phyloP scores from a whole-genome alignment of 106 monocot genomes.

The Alisma plantagoaquatica region DNA sequence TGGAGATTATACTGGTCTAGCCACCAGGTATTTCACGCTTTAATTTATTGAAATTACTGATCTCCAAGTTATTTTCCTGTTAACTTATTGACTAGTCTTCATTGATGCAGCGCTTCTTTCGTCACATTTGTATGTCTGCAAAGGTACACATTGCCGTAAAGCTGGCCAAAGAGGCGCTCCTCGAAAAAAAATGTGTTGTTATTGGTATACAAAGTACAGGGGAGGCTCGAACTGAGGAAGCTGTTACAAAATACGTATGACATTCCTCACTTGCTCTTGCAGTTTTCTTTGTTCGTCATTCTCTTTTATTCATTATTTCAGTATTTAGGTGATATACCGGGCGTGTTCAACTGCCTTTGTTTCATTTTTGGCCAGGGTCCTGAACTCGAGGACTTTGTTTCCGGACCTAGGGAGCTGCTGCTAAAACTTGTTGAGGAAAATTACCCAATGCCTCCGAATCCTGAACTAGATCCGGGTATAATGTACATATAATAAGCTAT shows the following conservation, averaged over 20 bases:
- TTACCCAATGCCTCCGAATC: conserved; percentile 87
- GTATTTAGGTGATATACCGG: no score
- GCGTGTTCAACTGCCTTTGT: no score
- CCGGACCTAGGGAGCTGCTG: conserved; percentile 84
- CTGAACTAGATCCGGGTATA: conserved; percentile 41
- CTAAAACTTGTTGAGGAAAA: conserved; percentile 93
- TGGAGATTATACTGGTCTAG: conserved; percentile 98
- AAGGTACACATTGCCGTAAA: conserved; percentile 83
- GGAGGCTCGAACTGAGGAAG: conserved; percentile 97
- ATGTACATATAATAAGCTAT: no score
- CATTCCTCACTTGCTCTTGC: not conserved
- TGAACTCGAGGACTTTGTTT: conserved; percentile 95
- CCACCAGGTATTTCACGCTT: conserved; percentile 93
- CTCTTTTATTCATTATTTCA: not conserved
- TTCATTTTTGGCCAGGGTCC: conserved; percentile 41
- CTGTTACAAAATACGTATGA: conserved; percentile 90
- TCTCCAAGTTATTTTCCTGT: not conserved
- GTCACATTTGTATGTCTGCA: conserved; percentile 97
- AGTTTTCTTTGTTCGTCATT: not conserved
- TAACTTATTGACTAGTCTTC: conserved; percentile 3
- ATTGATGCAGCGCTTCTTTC: conserved; percentile 78
- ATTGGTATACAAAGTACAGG: conserved; percentile 99
- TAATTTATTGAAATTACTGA: not conserved
- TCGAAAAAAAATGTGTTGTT: conserved; percentile 85
- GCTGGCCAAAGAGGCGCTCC: conserved; percentile 69